phyloP scores from a whole-genome alignment of 2,329 filamentous ascomycete species.

The Alternaria hordeiaustralica region DNA sequence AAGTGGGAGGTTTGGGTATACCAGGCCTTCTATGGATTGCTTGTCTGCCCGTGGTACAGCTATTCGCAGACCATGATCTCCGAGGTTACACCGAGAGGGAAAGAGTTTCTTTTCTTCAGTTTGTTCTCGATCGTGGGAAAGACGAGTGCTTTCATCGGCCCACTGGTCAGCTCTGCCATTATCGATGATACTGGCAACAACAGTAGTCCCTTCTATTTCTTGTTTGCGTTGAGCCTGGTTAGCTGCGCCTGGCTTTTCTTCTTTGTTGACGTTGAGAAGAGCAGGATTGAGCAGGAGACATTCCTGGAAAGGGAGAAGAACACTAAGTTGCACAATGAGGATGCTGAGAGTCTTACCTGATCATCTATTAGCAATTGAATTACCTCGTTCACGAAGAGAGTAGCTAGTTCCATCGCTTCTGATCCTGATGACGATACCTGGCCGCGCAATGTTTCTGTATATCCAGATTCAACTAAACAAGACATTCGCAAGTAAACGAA shows the following conservation, averaged over 20 bases:
- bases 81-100: conserved; percentile 70
- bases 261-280: conserved; percentile 33
- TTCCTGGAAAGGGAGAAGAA: conserved; percentile 33
- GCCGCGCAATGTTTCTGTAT: neutral
- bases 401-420: neutral
- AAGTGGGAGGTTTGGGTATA: conserved; percentile 61
- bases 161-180: conserved; percentile 71
- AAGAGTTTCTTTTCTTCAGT: conserved; percentile 74
- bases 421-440: neutral
- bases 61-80: conserved; percentile 76
- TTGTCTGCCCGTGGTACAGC: conserved; percentile 73
- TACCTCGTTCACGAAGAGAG: too few relatives aligned
- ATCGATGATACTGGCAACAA: conserved; percentile 68
- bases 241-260: conserved; percentile 30
- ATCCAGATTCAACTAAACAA: neutral
- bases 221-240: conserved; percentile 46
- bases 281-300: conserved; percentile 30
- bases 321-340: conserved; percentile 2
- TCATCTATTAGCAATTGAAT: neutral
- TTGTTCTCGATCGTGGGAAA: conserved; percentile 74
- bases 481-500: neutral
- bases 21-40: conserved; percentile 66
- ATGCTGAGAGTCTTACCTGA: neutral
- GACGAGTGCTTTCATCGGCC: conserved; percentile 71
- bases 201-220: conserved; percentile 70